Evolutionary conservation across 495 filamentous ascomycete species (phyloP).

Genomic region (Talaromyces nanjingensis): DNA sequence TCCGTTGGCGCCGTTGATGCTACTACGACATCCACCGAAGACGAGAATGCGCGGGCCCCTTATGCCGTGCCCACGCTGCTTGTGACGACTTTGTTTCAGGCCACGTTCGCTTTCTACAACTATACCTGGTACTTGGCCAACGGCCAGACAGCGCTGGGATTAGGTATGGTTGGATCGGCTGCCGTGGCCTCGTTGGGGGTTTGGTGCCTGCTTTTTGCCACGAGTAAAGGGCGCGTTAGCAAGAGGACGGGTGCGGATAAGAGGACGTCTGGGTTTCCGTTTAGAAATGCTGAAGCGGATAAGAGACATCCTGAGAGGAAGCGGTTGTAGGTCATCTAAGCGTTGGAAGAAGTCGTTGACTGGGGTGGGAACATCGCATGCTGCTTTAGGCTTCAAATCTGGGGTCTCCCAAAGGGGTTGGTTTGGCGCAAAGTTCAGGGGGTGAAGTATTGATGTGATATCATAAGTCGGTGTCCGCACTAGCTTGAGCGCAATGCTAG

Average conservation of each 20-base stretch:
- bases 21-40: constrained; percentile 35
- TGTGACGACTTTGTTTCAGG: constrained; percentile 61
- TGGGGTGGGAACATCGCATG: constrained; percentile 1
- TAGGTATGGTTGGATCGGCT: constrained; percentile 46
- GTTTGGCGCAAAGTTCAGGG: not conserved
- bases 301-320: constrained; percentile 49
- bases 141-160: constrained; percentile 44
- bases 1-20: constrained; percentile 18
- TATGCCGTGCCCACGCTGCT: constrained; percentile 63
- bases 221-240: constrained; percentile 53
- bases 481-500: not conserved
- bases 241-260: constrained; percentile 71
- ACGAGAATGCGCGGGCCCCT: constrained; percentile 51
- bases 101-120: constrained; percentile 53
- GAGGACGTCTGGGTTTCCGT: constrained; percentile 75
- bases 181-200: constrained; percentile 54
- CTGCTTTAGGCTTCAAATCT: not conserved
- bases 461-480: not conserved
- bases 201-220: constrained; percentile 73
- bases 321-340: too few species aligned
- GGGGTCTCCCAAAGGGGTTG: not conserved
- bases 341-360: not conserved
- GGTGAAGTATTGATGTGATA: not conserved
- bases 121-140: constrained; percentile 56
- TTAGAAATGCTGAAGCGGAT: constrained; percentile 43